Evolutionary conservation across 2,329 filamentous ascomycete genomes (phyloP), one percentile per base, ranked within the genome.

Genomic region (Nemania sp.): DNA sequence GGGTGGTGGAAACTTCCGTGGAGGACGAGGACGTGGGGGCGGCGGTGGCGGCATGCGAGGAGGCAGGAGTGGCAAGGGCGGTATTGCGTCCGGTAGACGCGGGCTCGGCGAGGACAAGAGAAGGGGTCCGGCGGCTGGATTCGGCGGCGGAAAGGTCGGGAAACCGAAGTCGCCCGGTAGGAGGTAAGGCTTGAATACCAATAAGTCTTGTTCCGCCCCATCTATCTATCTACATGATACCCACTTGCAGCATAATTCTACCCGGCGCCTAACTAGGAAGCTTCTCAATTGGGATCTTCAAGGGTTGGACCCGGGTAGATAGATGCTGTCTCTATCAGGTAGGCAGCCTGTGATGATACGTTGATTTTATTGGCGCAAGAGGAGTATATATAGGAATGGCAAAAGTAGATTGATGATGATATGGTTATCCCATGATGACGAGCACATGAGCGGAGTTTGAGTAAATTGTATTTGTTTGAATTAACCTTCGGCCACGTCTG

Each of bases 61-160:
- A 70, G 66, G 72, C 13, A 70, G 74, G 17, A 74, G 76, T 48
- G 74, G 71, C 32, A 72, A 73, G 48, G 76, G 75, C 3, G 75
- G 78, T 32, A 73, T 74, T 10, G 71, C 76, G 39, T 77, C 79
- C 49, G 81, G 82, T 21, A 79, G 75, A 64, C 81, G 79, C 55
- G 81, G 83, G 0, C 72, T 85, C 46, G 83, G 83, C 13, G 78
- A 78, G 54, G 80, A 81, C 42, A 83, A 81, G 74, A 76, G 75
- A 66, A 75, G 77, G 49, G 80, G 79, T 4, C 67, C 75, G 39
- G 72, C 74, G 1, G 64, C 58, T 25, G 58, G 57, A 17, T 72
- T 71, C 50, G 76, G 77, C 18, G 67, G 68, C 35, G 70, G 71
- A 11, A 70, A 64, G 53, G 74, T 81, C n/a, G 77, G 74, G 54